A percentile compares a stretch with the other conserved stretches of the same genome.
These are phyloP conservation scores for Torulaspora delbrueckii DNA, from an alignment of 805 yeast genomes.

Conservation along the genomic window DNA sequence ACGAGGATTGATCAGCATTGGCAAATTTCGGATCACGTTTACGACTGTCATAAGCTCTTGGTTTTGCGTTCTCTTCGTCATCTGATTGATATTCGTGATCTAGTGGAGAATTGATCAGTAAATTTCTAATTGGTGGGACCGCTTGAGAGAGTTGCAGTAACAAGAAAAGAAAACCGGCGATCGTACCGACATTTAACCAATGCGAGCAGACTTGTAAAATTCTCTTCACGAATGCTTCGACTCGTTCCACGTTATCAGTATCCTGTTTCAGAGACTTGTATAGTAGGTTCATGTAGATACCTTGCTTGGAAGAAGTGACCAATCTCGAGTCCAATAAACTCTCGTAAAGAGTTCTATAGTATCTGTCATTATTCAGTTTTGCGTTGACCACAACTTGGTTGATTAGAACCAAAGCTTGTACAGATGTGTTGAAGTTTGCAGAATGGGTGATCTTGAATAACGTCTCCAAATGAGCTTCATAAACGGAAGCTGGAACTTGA, in stretches of 20 bases:
- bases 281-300: conserved; percentile 80
- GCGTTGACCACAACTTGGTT: conserved; percentile 70
- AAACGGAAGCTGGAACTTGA: conserved; percentile 61
- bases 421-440: conserved; percentile 86
- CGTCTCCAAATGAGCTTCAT: conserved; percentile 73
- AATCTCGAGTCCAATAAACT: conserved; percentile 80
- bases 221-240: conserved; percentile 86
- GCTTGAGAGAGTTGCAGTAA: conserved; percentile 61
- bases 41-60: conserved; percentile 61
- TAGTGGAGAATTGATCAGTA: conserved; percentile 51
- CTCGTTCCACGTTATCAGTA: conserved; percentile 50
- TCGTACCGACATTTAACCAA: conserved; percentile 85
- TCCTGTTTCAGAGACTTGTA: conserved; percentile 81
- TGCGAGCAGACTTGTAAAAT: conserved; percentile 76
- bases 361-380: conserved; percentile 57
- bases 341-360: conserved; percentile 83
- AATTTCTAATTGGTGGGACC: conserved; percentile 61
- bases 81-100: conserved; percentile 48
- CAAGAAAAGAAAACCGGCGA: conserved; percentile 75
- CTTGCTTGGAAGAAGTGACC: conserved; percentile 83
- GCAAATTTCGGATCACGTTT: conserved; percentile 92
- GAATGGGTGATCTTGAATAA: conserved; percentile 89
- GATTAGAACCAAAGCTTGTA: conserved; percentile 84
- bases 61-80: conserved; percentile 39
- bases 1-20: conserved; percentile 71